phyloP scores from a whole-genome alignment of 345 rosid species.

The Tarenaya hassleriana region DNA sequence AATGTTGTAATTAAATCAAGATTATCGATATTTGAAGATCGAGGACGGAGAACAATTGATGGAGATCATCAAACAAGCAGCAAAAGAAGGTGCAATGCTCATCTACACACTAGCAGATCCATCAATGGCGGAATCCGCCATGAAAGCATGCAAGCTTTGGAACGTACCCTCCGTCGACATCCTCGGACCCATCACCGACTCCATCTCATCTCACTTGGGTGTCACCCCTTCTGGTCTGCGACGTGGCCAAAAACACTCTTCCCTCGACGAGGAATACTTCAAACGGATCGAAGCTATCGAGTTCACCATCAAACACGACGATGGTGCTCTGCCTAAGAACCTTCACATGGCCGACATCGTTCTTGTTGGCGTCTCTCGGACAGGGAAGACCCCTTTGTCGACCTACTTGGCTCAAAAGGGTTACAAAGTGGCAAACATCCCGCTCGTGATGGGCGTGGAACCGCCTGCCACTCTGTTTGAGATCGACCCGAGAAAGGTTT shows the following conservation, averaged over 20 bases:
- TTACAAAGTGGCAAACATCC: slow-evolving; percentile 79
- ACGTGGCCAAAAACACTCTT: slow-evolving; percentile 50
- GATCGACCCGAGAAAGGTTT: slow-evolving; percentile 62
- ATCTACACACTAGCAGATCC: slow-evolving; percentile 77
- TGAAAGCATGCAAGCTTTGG: slow-evolving; percentile 62
- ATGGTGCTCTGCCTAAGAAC: slow-evolving; percentile 72
- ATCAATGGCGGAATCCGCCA: slow-evolving; percentile 64
- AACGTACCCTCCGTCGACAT: slow-evolving; percentile 63
- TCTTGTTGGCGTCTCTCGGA: slow-evolving; percentile 78
- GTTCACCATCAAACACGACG: slow-evolving; percentile 88
- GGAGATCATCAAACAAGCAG: slow-evolving; percentile 79
- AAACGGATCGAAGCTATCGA: slow-evolving; percentile 66
- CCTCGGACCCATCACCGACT: slow-evolving; percentile 79
- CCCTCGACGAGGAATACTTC: slow-evolving; percentile 69
- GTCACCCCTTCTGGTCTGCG: slow-evolving; percentile 81
- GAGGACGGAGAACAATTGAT: slow-evolving; percentile 64
- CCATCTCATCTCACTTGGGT: slow-evolving; percentile 71
- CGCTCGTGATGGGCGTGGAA: slow-evolving; percentile 61
- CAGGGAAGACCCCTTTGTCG: slow-evolving; percentile 81
- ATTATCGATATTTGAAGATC: slow-evolving; percentile 32
- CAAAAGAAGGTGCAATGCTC: slow-evolving; percentile 70
- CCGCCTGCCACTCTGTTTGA: slow-evolving; percentile 60
- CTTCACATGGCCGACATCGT: slow-evolving; percentile 61
- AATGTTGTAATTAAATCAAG: not conserved
- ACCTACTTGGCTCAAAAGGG: slow-evolving; percentile 82